Conservation (phyloP, 306 rosid genomes). For the Abrus precatorius region DNA sequence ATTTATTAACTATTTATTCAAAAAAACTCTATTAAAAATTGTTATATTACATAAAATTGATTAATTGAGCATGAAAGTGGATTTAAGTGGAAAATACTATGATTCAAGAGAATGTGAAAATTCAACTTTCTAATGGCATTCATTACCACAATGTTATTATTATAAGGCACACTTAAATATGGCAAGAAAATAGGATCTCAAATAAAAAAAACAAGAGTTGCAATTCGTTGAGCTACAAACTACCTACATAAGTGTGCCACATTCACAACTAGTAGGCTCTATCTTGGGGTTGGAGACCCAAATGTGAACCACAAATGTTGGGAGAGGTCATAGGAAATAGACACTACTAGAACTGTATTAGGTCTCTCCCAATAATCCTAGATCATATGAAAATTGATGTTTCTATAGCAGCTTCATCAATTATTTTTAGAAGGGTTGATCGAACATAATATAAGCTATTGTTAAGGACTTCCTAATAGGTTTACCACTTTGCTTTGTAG, state of each 20-base stretch:
- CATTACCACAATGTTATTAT: slow-evolving; percentile 86
- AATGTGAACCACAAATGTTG: slow-evolving; percentile 87
- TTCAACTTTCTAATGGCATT: slow-evolving; percentile 97
- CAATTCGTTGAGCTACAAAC: slow-evolving; percentile 85
- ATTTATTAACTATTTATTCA: no score
- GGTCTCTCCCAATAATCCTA: slow-evolving; percentile 72
- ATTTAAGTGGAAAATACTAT: slow-evolving; percentile 86
- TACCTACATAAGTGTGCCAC: slow-evolving; percentile 82
- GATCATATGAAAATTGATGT: slow-evolving; percentile 94
- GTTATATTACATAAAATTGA: background rate
- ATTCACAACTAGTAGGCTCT: slow-evolving; percentile 74
- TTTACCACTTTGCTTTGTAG: slow-evolving; percentile 74
- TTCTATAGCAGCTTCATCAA: slow-evolving; percentile 87
- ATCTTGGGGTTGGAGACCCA: slow-evolving; percentile 91
- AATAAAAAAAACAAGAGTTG: slow-evolving; percentile 58
- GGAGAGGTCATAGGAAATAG: slow-evolving; percentile 98
- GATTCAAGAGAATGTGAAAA: slow-evolving; percentile 92
- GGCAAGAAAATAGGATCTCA: slow-evolving; percentile 78
- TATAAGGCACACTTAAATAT: slow-evolving; percentile 81
- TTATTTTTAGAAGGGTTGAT: slow-evolving; percentile 79
- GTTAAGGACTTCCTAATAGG: slow-evolving; percentile 69
- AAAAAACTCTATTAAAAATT: no score
- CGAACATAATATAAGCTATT: slow-evolving; percentile 68
- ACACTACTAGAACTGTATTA: slow-evolving; percentile 71
- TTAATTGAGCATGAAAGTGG: slow-evolving; percentile 63